Evolutionary conservation across 257 asterid species (phyloP).

Genomic region (Nicotiana knightiana): DNA sequence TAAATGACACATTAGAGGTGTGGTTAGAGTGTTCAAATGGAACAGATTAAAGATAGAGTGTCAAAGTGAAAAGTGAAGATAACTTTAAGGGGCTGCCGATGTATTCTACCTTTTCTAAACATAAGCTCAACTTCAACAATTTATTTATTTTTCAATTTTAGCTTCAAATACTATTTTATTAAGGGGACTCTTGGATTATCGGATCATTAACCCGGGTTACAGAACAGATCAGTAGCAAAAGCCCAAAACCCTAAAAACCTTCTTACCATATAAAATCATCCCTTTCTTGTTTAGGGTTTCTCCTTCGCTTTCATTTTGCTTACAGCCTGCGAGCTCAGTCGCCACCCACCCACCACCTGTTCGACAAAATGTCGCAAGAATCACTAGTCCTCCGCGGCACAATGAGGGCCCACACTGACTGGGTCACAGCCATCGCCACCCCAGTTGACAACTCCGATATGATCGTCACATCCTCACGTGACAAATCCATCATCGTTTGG

Average conservation of each 20-base stretch:
- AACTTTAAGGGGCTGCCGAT: no score
- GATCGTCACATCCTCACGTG: slow-evolving; percentile 21
- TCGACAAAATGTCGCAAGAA: slow-evolving; percentile 10
- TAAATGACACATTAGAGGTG: no score
- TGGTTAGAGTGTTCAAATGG: no score
- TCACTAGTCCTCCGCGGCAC: slow-evolving; percentile 17
- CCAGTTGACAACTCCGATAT: slow-evolving; percentile 24
- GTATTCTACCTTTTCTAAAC: no score
- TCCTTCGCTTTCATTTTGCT: not conserved
- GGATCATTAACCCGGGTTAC: no score
- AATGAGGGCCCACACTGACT: slow-evolving; percentile 21
- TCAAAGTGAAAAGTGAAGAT: no score
- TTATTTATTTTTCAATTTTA: no score
- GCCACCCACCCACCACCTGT: not conserved
- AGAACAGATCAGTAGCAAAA: not conserved
- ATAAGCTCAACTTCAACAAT: no score
- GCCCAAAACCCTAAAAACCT: not conserved
- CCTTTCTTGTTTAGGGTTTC: not conserved
- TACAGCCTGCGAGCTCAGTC: not conserved
- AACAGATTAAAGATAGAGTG: no score
- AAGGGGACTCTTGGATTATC: no score
- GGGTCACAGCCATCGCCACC: slow-evolving; percentile 26
- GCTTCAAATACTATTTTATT: no score
- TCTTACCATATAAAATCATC: not conserved
- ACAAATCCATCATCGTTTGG: slow-evolving; percentile 21